Base-by-base conservation (phyloP, 2,329 filamentous ascomycete species). In the Aspergillus sp. region DNA sequence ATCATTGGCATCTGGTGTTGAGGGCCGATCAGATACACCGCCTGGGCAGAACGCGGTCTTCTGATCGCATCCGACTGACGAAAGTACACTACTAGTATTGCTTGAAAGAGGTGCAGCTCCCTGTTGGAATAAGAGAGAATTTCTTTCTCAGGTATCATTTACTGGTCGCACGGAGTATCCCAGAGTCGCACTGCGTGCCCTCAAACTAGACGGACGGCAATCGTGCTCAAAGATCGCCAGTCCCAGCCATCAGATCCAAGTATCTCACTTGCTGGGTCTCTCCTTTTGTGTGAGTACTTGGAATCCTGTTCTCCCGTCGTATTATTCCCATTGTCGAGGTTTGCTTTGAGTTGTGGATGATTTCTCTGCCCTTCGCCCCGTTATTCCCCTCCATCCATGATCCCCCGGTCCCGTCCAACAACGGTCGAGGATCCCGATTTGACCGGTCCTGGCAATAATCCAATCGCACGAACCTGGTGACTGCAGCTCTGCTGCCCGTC, bases 381-480 rank as follows among this genome's bases (percentile, higher is more conserved):
- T 42, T 50, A 6, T 39, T 34, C 11, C 45, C 41, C 17, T 41
- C 27, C 27, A 30, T 30, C 27, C 27, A 30, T 30, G 27, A 11
- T 37, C 20, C 12, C 50, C 27, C 30, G 27, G 20, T 9, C 19
- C 39, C 40, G 39, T 56, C 46, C 53, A 51, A 45, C 39, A 30
- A 30, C 27, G 46, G 53, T 56, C 24, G 40, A 24, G 40, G 33
- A 19, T 51, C 30, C 54, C 54, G 27, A 51, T 46, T 56, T 56
- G 48, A 20, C 54, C 40, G 51, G 51, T 20, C 22, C 45, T 42
- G 34, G 34, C 34, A 30, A 46, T 13, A 49, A 34, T 41, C 45
- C 52, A 50, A 64, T 53, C 46, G 60, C 60, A 58, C 56, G 51
- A 58, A 51, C 45, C 51, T 44, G 22, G 44, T n/a, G 34, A 47